Base-by-base conservation (phyloP, 768 basidiomycete species). In the Aureoboletus auriporus region DNA sequence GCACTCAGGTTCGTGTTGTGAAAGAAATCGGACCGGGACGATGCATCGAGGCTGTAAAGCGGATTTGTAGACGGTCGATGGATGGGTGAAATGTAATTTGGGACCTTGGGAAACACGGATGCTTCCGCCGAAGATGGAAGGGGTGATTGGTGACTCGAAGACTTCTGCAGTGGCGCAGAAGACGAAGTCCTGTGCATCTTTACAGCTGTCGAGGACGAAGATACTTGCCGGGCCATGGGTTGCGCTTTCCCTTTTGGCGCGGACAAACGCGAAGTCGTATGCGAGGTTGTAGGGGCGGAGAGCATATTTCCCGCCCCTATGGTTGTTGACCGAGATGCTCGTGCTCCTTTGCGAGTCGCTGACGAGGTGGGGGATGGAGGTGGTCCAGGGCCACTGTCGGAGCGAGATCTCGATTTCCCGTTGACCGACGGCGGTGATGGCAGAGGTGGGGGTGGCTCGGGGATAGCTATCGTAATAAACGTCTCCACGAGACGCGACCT, bases 31-130 rank as follows among this genome's bases (percentile, higher is more conserved):
- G 64, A 66, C 29, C 71, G 64, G 6, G 75, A 70, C 12, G 60
- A 69, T 7, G 74, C 62, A 57, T 93, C 83, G 14, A 88, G 68
- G 1, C 73, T 46, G 57, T 92, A 95, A 20, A 72, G 66, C 1
- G 93, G 93, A 63, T 92, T 89, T 1, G 86, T 93, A 1, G 93
- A 94, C 5, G 91, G 86, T 20, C 72, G 75, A 62, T 93, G 92
- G 42, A 89, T 75, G 0, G 80, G 75, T 2, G 93, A 95, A 41
- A 92, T 75, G 64, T 83, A 93, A 59, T 88, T 78, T 3, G 88
- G 82, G 9, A 67, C 60, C 37, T 55, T 47, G 10, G 54, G 58
- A 33, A 54, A 56, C 13, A 42, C 38, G 43, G 35, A 42, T 30
- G 46, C 41, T 44, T 51, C 50, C 23, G 53, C 8, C 23, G 60